Base-by-base conservation (phyloP, 192 early-diverging fungal genomes). In the Linnemannia hyalina region DNA sequence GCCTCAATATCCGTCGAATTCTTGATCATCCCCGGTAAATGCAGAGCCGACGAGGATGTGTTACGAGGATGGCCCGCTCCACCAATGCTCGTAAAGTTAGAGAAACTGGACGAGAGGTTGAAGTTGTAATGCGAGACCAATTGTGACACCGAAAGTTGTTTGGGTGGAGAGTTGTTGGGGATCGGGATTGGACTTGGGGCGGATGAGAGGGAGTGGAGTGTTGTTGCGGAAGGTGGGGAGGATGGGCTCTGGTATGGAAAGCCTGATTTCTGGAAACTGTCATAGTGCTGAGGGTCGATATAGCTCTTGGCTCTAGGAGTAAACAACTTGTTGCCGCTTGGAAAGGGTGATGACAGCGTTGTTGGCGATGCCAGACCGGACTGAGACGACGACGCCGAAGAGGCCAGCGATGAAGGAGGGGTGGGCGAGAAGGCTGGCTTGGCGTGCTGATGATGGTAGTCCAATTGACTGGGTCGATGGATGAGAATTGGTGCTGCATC, bases 1-100 rank as follows among this genome's bases (percentile, higher is more conserved):
- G 84, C 78, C 41, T 81, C 84, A 5, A 74, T 63, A 75, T 86
- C 84, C 0, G 78, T 86, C 41, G 84, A 78, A 72, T 86, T 80
- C 63, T 86, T 86, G 47, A 86, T 86, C 63, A 76, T 57, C 4
- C 84, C 73, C 6, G 84, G 84, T 3, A 86, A 44, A 47, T 86
- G 76, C 40, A 86, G 20, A 4, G 84, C 79, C 3, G 84, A 86
- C 15, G 84, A 78, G 2, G 84, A 80, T 1, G 78, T 57, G 63
- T 81, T 86, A 15, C 76, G 35, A 3, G 84, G 75, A 26, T 81
- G 71, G 0, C 79, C 80, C 35, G 57, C 68, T 1, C 71, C 71
- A 57, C 78, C 75, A 18, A 40, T 44, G 69, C 72, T 73, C 44
- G 76, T 49, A 42, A 86, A 54, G 32, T 38, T 86, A 11, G 80